Evolutionary conservation across 1,284 basidiomycete genomes (phyloP).

Genomic region (Coniophora puteana): DNA sequence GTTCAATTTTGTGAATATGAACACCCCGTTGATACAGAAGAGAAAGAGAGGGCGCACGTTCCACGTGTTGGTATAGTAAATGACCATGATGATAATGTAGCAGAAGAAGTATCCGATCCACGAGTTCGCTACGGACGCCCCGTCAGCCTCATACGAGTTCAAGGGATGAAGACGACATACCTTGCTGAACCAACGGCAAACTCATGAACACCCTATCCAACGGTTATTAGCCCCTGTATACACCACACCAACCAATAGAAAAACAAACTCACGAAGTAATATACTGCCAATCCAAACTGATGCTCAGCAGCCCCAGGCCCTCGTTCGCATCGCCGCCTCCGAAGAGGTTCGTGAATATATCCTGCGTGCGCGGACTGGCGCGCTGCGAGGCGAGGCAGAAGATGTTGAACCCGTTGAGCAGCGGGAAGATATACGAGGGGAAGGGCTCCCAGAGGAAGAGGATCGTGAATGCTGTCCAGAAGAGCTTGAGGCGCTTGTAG

Average conservation of each 20-base stretch:
- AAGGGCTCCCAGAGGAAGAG: constrained; percentile 58
- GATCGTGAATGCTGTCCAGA: constrained; percentile 54
- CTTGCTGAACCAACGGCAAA: constrained; percentile 49
- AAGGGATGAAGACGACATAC: constrained; percentile 24
- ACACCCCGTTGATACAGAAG: no score
- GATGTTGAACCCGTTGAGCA: constrained; percentile 53
- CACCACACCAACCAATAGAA: neutral
- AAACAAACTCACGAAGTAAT: constrained; percentile 49
- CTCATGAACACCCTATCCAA: constrained; percentile 38
- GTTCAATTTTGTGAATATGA: neutral
- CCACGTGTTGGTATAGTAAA: constrained; percentile 62
- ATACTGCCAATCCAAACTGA: constrained; percentile 63
- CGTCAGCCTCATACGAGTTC: constrained; percentile 7
- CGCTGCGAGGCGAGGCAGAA: constrained; percentile 55
- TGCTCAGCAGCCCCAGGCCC: constrained; percentile 52
- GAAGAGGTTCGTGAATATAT: constrained; percentile 61
- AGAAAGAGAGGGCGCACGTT: constrained; percentile 34
- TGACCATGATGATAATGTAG: constrained; percentile 49
- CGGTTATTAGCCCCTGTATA: neutral
- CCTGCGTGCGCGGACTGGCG: constrained; percentile 33
- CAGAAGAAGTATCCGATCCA: constrained; percentile 54
- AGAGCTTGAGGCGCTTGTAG: constrained; percentile 51
- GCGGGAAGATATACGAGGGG: constrained; percentile 60
- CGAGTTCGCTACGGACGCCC: constrained; percentile 42
- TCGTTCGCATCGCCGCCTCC: constrained; percentile 62